Base-by-base conservation (phyloP, 352 stramenopile genomes). In the Phytophthora sp. region DNA sequence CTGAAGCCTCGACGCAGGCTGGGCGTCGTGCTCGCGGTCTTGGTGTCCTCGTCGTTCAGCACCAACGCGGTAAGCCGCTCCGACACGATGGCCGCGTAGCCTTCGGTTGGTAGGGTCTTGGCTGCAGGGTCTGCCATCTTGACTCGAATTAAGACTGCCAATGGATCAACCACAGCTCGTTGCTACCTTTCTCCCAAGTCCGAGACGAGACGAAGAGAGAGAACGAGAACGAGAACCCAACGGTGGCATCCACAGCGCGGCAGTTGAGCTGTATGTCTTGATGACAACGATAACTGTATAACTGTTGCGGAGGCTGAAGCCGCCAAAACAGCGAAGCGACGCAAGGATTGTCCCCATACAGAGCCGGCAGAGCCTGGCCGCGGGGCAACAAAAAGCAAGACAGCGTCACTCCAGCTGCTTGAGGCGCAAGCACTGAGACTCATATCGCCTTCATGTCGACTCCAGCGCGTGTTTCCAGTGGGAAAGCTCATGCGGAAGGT, bases 121-220 rank as follows among this genome's bases (percentile, higher is more conserved):
- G 34, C 24, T 56, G 45, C 24, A 13, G 28, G 41, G 11, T 63
- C 62, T 61, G 42, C 42, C 68, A 76, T 76, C 62, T 39, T 15
- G 21, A 24, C 34, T 62, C 57, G 57, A 56, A 62, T 69, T n/a
- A 18, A 63, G 32, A 73, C 52, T 73, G 53, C 38, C 18, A 39
- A 39, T 24, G 20, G 7, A 17, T 1, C 35, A 42, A 42, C 12
- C 55, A 17, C 41, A 32, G 43, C 51, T 26, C 41, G 59, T 66
- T 55, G 30, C 27, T 65, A 21, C 41, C 44, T 61, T 65, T 76
- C 43, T 66, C 57, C 4, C 38, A 64, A 57, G 68, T 66, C 62
- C 49, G 68, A 76, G 37, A 15, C 46, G 62, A 41, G 34, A 21
- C 50, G 35, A 56, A 44, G 51, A 52, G 52, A 72, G 45, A 68